Evolutionary conservation across 768 basidiomycete genomes (phyloP).

Genomic region (Boletus sp.): DNA sequence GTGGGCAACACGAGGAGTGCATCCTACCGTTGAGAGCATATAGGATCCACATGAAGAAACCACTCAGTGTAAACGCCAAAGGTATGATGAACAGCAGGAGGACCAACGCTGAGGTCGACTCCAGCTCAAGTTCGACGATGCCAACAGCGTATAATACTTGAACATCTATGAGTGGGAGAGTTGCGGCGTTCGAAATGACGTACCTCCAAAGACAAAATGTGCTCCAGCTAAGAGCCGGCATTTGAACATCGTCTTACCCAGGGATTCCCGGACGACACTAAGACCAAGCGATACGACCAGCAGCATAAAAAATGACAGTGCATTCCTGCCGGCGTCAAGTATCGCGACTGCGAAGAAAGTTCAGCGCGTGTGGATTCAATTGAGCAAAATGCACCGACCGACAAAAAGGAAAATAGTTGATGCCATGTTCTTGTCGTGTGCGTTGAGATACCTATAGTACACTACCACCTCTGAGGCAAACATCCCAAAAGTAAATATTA

Average conservation of each 20-base stretch:
- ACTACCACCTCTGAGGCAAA: slow-evolving; percentile 39
- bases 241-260: slow-evolving; percentile 81
- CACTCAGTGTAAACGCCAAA: slow-evolving; percentile 91
- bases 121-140: slow-evolving; percentile 89
- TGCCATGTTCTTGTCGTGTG: slow-evolving; percentile 68
- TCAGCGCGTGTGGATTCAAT: not conserved
- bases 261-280: slow-evolving; percentile 85
- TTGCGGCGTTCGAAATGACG: slow-evolving; percentile 24
- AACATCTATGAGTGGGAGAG: slow-evolving; percentile 9
- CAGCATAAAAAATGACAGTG: slow-evolving; percentile 93
- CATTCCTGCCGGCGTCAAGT: slow-evolving; percentile 91
- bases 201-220: slow-evolving; percentile 95
- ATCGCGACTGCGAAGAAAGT: slow-evolving; percentile 67
- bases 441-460: slow-evolving; percentile 95
- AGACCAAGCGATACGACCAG: slow-evolving; percentile 90
- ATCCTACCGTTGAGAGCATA: slow-evolving; percentile 79
- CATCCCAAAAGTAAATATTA: not conserved
- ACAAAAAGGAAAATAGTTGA: slow-evolving; percentile 92
- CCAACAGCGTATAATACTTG: slow-evolving; percentile 90
- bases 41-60: slow-evolving; percentile 95
- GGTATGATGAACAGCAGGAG: slow-evolving; percentile 92
- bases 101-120: slow-evolving; percentile 82
- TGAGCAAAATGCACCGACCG: slow-evolving; percentile 46
- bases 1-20: not conserved
- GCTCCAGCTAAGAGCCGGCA: slow-evolving; percentile 79